A percentile compares a stretch with the other conserved stretches of the same genome.
These are phyloP conservation scores for Podaxis mareebaensis DNA, from an alignment of 768 basidiomycete genomes.

Conservation along the genomic window DNA sequence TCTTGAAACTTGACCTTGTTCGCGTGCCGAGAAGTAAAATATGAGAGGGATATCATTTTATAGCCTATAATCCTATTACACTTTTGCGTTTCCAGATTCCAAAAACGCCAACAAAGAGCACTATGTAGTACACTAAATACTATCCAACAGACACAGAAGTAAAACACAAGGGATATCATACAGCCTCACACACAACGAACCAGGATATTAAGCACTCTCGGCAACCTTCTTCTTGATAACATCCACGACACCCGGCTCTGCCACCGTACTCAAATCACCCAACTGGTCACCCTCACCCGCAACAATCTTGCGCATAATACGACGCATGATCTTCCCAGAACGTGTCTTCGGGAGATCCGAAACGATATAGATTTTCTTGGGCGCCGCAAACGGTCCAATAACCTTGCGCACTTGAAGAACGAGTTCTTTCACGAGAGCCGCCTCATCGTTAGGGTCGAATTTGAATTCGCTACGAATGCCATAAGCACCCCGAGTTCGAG, in stretches of 20 bases:
- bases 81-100: background rate
- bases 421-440: conserved; percentile 79
- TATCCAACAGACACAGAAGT: background rate
- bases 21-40: background rate
- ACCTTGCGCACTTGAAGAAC: conserved; percentile 94
- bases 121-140: background rate
- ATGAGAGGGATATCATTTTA: background rate
- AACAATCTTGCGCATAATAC: conserved; percentile 95
- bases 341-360: conserved; percentile 91
- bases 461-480: conserved; percentile 67
- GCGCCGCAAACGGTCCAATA: conserved; percentile 96
- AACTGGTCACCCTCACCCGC: conserved; percentile 94
- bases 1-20: background rate
- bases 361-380: conserved; percentile 88
- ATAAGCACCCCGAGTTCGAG: background rate
- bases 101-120: background rate
- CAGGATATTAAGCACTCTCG: conserved; percentile 24
- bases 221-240: conserved; percentile 81
- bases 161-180: background rate
- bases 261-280: conserved; percentile 91
- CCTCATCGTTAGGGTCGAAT: conserved; percentile 70
- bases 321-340: conserved; percentile 96
- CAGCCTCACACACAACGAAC: background rate
- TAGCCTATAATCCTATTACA: background rate
- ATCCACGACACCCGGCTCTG: conserved; percentile 86